These are phyloP conservation scores for Tetrapisispora iriomotensis DNA, from an alignment of 805 yeast species.

Conservation along the genomic window DNA sequence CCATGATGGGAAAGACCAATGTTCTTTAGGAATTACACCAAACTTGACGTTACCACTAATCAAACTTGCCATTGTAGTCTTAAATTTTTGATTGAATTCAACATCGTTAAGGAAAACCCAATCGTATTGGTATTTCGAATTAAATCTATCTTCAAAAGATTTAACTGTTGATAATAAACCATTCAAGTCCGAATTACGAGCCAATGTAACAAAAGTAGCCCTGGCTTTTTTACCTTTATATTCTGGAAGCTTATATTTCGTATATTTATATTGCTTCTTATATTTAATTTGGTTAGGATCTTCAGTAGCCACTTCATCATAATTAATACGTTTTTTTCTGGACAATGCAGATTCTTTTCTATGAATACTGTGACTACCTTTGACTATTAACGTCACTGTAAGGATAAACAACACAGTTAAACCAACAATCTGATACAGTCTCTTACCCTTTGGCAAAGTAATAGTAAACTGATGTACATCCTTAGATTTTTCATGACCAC, in stretches of 20 bases:
- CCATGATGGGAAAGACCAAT: slow-evolving; percentile 85
- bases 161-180: slow-evolving; percentile 54
- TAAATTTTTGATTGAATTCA: slow-evolving; percentile 64
- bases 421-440: not conserved
- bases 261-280: slow-evolving; percentile 1
- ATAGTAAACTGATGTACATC: not conserved
- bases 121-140: slow-evolving; percentile 65
- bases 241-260: not conserved
- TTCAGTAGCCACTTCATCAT: not conserved
- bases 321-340: slow-evolving; percentile 1
- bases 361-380: not conserved
- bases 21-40: slow-evolving; percentile 66
- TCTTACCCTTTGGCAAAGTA: slow-evolving; percentile 1
- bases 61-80: slow-evolving; percentile 38
- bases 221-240: slow-evolving; percentile 14
- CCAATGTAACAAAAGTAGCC: slow-evolving; percentile 44
- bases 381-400: not conserved
- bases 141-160: slow-evolving; percentile 72
- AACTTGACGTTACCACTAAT: slow-evolving; percentile 63
- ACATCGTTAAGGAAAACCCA: slow-evolving; percentile 90
- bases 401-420: not conserved
- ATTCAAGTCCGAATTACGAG: slow-evolving; percentile 56
- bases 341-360: slow-evolving; percentile 1
- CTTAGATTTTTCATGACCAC: not conserved
- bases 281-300: not conserved